These are phyloP conservation scores for Neophaeococcomyces aloes DNA, from an alignment of 2,329 filamentous ascomycete genomes.

Conservation along the genomic window DNA sequence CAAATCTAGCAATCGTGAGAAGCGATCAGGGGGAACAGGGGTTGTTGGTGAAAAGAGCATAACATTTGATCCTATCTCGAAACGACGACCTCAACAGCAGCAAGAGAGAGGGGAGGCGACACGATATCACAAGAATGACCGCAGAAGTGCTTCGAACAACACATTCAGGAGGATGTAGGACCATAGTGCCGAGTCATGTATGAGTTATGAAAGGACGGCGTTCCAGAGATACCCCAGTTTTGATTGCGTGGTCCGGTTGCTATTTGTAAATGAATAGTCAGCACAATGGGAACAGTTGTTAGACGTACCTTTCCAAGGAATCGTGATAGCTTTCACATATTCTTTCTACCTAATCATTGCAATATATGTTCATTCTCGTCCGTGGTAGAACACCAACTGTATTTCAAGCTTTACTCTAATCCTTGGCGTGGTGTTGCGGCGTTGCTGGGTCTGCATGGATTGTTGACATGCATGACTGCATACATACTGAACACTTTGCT, in stretches of 20 bases:
- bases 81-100: no score
- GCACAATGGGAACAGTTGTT: no score
- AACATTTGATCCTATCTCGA: slow-evolving; percentile 46
- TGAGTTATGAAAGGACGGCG: not conserved
- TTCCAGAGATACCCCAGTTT: not conserved
- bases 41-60: slow-evolving; percentile 46
- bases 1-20: slow-evolving; percentile 27
- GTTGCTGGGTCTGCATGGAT: slow-evolving; percentile 4
- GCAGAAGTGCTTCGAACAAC: slow-evolving; percentile 40
- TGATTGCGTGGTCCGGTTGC: no score
- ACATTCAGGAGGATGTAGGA: slow-evolving; percentile 36
- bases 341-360: no score
- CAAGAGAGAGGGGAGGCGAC: no score
- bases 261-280: no score
- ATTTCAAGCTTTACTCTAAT: no score
- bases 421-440: no score
- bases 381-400: no score
- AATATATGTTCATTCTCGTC: no score
- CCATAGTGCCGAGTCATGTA: not conserved
- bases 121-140: slow-evolving; percentile 21
- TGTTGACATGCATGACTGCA: slow-evolving; percentile 3
- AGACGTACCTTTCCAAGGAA: no score
- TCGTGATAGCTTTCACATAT: no score
- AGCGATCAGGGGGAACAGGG: slow-evolving; percentile 20
- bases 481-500: not conserved